These are phyloP conservation scores for Fusarium falciforme DNA, from an alignment of 2,329 filamentous ascomycete genomes.

Conservation along the genomic window DNA sequence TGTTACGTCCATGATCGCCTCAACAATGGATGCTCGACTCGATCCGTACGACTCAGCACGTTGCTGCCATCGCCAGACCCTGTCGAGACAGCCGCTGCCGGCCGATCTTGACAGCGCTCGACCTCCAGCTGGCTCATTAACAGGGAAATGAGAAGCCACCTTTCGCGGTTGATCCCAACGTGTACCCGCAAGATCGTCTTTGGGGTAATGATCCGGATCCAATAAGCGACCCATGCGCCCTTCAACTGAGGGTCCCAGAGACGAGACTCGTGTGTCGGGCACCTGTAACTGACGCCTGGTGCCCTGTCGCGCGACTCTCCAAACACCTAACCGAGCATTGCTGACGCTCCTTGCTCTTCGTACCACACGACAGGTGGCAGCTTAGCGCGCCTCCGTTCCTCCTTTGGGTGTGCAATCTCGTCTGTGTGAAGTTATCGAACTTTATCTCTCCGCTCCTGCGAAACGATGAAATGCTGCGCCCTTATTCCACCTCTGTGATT, in stretches of 20 bases:
- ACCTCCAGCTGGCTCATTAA: not conserved
- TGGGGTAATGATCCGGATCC: slow-evolving; percentile 27
- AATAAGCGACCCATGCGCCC: slow-evolving; percentile 29
- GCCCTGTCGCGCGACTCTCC: slow-evolving; percentile 33
- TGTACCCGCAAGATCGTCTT: slow-evolving; percentile 35
- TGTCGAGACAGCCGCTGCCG: slow-evolving; percentile 15
- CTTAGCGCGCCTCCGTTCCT: slow-evolving; percentile 33
- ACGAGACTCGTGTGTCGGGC: slow-evolving; percentile 15
- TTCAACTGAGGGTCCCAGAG: slow-evolving; percentile 4
- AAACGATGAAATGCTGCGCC: not conserved
- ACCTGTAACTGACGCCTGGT: slow-evolving; percentile 37
- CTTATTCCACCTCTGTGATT: slow-evolving; percentile 4
- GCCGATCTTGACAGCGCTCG: slow-evolving; percentile 3
- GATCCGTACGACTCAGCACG: not conserved
- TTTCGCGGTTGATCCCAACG: slow-evolving; percentile 15
- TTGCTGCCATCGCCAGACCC: slow-evolving; percentile 1
- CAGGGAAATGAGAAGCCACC: slow-evolving; percentile 13
- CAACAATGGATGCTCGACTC: slow-evolving; percentile 1
- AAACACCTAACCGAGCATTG: slow-evolving; percentile 21
- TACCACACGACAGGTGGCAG: slow-evolving; percentile 23
- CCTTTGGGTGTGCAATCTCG: slow-evolving; percentile 30
- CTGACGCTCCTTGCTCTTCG: slow-evolving; percentile 19
- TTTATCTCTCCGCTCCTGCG: not conserved
- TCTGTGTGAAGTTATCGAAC: slow-evolving; percentile 17
- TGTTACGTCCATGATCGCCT: slow-evolving; percentile 11